These are phyloP conservation scores for Solanum dulcamara DNA, from an alignment of 257 asterid species.

Conservation along the genomic window DNA sequence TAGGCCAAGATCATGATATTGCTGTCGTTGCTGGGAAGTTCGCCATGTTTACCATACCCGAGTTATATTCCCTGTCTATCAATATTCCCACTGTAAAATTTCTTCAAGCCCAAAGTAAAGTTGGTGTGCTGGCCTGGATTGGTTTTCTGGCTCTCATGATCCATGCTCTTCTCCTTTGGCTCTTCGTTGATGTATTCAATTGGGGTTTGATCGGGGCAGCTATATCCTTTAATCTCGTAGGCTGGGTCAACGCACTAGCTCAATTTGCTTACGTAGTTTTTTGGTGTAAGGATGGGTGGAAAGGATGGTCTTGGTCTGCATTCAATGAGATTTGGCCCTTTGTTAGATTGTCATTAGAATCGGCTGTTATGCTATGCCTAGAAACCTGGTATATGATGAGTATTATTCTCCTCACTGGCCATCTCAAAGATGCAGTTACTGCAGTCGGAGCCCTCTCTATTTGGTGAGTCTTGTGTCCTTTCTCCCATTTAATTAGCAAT, in stretches of 20 bases:
- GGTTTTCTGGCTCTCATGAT: conserved; percentile 25
- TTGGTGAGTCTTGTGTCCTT: conserved; percentile 32
- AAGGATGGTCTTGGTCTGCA: conserved; percentile 52
- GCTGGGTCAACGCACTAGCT: conserved; percentile 41
- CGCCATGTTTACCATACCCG: conserved; percentile 49
- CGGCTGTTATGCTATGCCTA: conserved; percentile 84
- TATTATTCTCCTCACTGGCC: conserved; percentile 58
- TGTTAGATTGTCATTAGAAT: conserved; percentile 70
- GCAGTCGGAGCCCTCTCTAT: conserved; percentile 80
- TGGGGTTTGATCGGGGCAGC: conserved; percentile 72
- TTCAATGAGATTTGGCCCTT: conserved; percentile 67
- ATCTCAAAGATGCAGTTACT: conserved; percentile 53
- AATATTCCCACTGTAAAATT: conserved; percentile 63
- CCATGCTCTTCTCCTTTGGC: conserved; percentile 48
- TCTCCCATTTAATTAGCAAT: neutral
- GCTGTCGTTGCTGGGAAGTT: conserved; percentile 57
- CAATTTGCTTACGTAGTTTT: conserved; percentile 56
- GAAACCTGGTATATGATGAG: conserved; percentile 90
- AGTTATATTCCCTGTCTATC: conserved; percentile 46
- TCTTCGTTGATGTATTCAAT: conserved; percentile 34
- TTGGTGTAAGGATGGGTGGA: conserved; percentile 92
- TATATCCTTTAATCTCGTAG: conserved; percentile 38
- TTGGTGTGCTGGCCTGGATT: conserved; percentile 55
- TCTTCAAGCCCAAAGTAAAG: conserved; percentile 86
- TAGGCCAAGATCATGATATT: conserved; percentile 51